A percentile compares a stretch with the other conserved stretches of the same genome.
These are phyloP conservation scores for Suhomyces panamericanus DNA, from an alignment of 1,139 yeast species.

Conservation along the genomic window DNA sequence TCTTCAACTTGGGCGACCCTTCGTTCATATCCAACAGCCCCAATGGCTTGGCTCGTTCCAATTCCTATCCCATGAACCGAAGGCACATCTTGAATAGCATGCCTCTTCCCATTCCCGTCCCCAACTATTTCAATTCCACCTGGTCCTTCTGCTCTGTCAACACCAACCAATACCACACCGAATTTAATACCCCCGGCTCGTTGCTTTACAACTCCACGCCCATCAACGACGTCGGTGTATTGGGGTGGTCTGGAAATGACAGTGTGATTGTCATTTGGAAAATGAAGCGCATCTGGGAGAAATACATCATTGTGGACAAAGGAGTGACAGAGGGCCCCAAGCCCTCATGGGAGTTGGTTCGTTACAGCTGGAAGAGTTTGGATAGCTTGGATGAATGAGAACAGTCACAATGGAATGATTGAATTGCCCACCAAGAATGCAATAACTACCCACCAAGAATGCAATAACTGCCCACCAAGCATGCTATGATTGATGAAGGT, in stretches of 20 bases:
- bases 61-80: conserved; percentile 41
- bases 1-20: conserved; percentile 53
- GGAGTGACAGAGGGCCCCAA: conserved; percentile 2
- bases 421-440: too few species aligned
- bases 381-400: conserved; percentile 24
- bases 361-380: conserved; percentile 79
- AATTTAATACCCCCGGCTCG: conserved; percentile 23
- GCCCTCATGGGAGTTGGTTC: conserved; percentile 56
- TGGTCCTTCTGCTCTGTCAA: conserved; percentile 90
- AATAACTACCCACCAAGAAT: too few species aligned
- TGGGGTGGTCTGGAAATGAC: conserved; percentile 80
- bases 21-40: conserved; percentile 7
- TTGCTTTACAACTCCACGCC: conserved; percentile 9
- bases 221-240: conserved; percentile 56
- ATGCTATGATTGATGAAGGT: background rate
- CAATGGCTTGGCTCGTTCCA: conserved; percentile 4
- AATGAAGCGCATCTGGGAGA: conserved; percentile 76
- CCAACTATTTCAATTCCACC: conserved; percentile 76
- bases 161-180: conserved; percentile 47
- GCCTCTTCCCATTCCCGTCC: conserved; percentile 61
- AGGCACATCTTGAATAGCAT: conserved; percentile 66
- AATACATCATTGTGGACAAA: conserved; percentile 63
- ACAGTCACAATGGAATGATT: too few species aligned
- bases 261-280: conserved; percentile 73
- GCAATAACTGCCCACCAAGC: too few species aligned